Base-by-base conservation (phyloP, 2,329 filamentous ascomycete species). In the Claviceps humidiphila region DNA sequence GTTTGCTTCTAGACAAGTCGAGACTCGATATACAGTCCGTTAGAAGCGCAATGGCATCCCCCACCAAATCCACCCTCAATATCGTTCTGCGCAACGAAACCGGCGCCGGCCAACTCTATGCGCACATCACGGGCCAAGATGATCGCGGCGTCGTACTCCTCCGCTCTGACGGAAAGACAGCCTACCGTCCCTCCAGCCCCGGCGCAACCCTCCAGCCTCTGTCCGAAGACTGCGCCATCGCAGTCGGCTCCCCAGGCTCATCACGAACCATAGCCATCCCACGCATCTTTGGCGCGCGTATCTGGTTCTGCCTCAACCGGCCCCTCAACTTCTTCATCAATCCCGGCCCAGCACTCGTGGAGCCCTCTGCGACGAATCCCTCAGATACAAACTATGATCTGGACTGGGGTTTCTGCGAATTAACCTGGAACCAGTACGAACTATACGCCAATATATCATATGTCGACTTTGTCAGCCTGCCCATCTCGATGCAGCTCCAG, bases 391-490 rank as follows among this genome's bases (percentile, higher is more conserved):
- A 85, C 63, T 80, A 81, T 61, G 68, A 75, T 39, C 67, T 76
- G 46, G 67, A 73, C 54, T 87, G 83, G 83, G 76, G 74, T 30
- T 87, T 87, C 62, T 80, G 75, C 68, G 84, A 87, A 66, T 82
- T 85, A 59, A 84, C 82, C 16, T 84, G 76, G 66, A 85, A 85
- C 64, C 59, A 66, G 39, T 60, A 64, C 37, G 73, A 85, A 64
- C 67, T 86, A 5, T 87, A 79, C 61, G 80, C 78, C 58, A 86
- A 86, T 59, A 82, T 90, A 59, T 80, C 75, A 56, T 84, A 85
- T 63, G 87, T 90, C 51, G 86, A 90, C 69, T 90, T 90, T 66
- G 77, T 89, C 55, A 71, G 71, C 58, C 63, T 84, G 58, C 82
- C 84, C n/a, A 74, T 85, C 50, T 74, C 77, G 1, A 72, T 84